These are phyloP conservation scores for Hypocrella siamensis DNA, from an alignment of 2,329 filamentous ascomycete species.

Conservation along the genomic window DNA sequence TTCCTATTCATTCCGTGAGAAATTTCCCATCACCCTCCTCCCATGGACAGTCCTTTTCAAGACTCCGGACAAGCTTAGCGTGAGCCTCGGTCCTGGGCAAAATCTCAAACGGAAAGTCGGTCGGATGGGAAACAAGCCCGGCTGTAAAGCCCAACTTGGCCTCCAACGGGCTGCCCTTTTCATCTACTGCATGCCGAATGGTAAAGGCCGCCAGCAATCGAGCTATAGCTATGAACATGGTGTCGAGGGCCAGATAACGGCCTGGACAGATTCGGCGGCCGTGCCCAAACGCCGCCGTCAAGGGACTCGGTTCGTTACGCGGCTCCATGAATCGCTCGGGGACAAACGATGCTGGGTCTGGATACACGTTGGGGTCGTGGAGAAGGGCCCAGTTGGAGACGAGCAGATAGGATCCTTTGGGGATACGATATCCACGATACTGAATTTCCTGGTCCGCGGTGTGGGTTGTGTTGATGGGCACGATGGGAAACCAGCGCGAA, in stretches of 20 bases:
- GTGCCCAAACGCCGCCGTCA: conserved; percentile 14
- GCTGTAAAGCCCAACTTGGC: conserved; percentile 2
- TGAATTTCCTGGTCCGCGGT: not conserved
- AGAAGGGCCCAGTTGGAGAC: not conserved
- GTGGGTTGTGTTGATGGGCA: not conserved
- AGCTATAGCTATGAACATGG: conserved; percentile 17
- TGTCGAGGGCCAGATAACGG: conserved; percentile 13
- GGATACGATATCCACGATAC: not conserved
- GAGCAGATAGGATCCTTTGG: not conserved
- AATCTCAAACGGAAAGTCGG: conserved; percentile 3
- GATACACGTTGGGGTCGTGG: not conserved
- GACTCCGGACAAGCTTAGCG: not conserved
- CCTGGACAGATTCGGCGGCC: conserved; percentile 21
- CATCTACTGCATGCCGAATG: conserved; percentile 11
- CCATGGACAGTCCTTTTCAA: not conserved
- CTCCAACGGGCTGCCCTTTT: conserved; percentile 19
- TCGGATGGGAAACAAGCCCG: conserved; percentile 1
- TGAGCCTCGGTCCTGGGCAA: conserved; percentile 3
- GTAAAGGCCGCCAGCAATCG: conserved; percentile 30
- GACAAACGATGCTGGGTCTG: not conserved
- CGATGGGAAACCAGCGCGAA: not conserved
- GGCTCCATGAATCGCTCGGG: conserved; percentile 6
- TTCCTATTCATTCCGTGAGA: too few relatives aligned
- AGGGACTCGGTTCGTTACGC: conserved; percentile 13
- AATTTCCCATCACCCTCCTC: not conserved